Base-by-base conservation (phyloP, 495 filamentous ascomycete genomes). In the Halenospora varia region DNA sequence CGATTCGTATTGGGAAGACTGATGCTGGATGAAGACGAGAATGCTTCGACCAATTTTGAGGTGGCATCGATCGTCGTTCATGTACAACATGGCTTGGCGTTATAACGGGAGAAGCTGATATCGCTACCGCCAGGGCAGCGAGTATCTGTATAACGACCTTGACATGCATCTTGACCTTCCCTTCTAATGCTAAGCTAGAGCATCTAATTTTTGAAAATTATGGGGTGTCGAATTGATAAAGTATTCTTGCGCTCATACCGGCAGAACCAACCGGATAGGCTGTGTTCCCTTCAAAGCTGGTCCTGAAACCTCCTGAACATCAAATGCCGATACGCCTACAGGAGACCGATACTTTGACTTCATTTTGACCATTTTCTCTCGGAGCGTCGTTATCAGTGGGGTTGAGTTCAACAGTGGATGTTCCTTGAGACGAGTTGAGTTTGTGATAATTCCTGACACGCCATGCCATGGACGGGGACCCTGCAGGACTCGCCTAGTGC, bases 1-100 rank as follows among this genome's bases (percentile, higher is more conserved):
- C 82, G 48, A 85, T 82, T 45, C 80, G 73, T 22, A 85, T 75
- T 1, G 80, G 79, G 17, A 84, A 68, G 8, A 73, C 62, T 2
- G 73, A 53, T 3, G 41, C 51, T 0, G 58, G 64, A 47, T 59
- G 52, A 0, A 66, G 47, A 11, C 66, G 62, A n/a, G 56, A 56
- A 51, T 63, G 57, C 49, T 51, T 55, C 47, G 55, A 46, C 63
- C 63, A 65, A 24, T 51, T 56, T 22, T 54, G 51, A 40, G 54
- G 53, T 42, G 51, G 46, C 22, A 40, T 25, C 3, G 49, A 48
- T 25, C 62, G 62, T 20, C 55, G 50, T 55, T 64, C 62, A 26
- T 61, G 57, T n/a, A 64, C 62, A 3, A 61, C 55, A 51, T 63
- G 56, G 42, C 45, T 54, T 15, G 25, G 46, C 41, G 52, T 48